Evolutionary conservation across 2,329 filamentous ascomycete genomes (phyloP).

Genomic region (Curvularia sp.): DNA sequence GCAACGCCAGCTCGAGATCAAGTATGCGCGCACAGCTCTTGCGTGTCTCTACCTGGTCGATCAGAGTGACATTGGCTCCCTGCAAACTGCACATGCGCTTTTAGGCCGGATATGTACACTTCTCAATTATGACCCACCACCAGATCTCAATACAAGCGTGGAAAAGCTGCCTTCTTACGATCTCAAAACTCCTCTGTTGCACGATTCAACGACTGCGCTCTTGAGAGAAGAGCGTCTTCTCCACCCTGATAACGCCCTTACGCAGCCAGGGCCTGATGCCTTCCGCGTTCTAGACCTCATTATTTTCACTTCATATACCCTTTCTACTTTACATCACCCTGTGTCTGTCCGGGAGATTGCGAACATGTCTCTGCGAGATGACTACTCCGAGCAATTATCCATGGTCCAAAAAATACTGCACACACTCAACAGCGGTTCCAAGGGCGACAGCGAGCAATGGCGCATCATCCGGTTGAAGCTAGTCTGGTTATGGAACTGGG

Average conservation of each 20-base stretch:
- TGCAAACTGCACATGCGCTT: constrained; percentile 67
- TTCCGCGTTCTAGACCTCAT: constrained; percentile 68
- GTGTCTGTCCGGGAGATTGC: constrained; percentile 54
- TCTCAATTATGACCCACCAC: constrained; percentile 65
- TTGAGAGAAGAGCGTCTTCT: constrained; percentile 60
- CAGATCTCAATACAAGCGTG: constrained; percentile 53
- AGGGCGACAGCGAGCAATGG: constrained; percentile 64
- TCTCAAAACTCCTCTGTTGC: constrained; percentile 42
- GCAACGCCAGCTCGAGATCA: constrained; percentile 65
- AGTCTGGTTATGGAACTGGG: constrained; percentile 78
- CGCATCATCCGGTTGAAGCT: constrained; percentile 65
- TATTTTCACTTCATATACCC: constrained; percentile 58
- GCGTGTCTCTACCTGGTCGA: constrained; percentile 73
- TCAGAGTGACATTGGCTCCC: constrained; percentile 63
- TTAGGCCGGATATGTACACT: constrained; percentile 65
- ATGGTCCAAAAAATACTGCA: constrained; percentile 67
- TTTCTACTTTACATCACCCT: constrained; percentile 51
- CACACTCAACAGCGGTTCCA: constrained; percentile 59
- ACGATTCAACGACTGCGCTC: constrained; percentile 40
- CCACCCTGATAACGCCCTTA: constrained; percentile 68
- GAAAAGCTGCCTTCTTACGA: constrained; percentile 55
- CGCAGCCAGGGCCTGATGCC: constrained; percentile 63
- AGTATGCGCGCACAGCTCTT: constrained; percentile 72
- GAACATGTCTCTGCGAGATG: constrained; percentile 69
- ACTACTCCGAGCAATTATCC: constrained; percentile 68